These are phyloP conservation scores for Atkinsonella texensis DNA, from an alignment of 2,329 filamentous ascomycete species.

Conservation along the genomic window DNA sequence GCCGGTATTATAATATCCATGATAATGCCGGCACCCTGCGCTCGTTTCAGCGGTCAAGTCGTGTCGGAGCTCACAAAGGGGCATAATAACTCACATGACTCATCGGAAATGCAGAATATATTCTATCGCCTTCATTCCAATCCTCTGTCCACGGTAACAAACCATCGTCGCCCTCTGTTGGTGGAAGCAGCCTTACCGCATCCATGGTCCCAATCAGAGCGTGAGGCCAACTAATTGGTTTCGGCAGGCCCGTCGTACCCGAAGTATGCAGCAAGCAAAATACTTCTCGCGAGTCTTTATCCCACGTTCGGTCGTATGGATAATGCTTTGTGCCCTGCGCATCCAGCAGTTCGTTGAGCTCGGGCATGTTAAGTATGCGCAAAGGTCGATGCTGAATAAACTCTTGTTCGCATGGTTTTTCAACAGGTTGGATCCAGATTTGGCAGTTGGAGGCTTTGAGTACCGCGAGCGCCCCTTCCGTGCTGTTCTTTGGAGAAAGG, in stretches of 20 bases:
- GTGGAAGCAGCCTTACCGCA: slow-evolving; percentile 21
- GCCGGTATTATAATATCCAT: slow-evolving; percentile 28
- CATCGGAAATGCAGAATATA: slow-evolving; percentile 26
- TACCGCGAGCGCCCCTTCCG: slow-evolving; percentile 19
- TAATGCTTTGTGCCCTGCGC: slow-evolving; percentile 10
- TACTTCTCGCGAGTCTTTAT: slow-evolving; percentile 20
- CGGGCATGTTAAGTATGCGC: slow-evolving; percentile 17
- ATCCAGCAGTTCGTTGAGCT: slow-evolving; percentile 17
- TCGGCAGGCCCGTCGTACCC: slow-evolving; percentile 29
- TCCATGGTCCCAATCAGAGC: slow-evolving; percentile 22
- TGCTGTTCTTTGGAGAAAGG: slow-evolving; percentile 22
- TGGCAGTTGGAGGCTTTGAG: slow-evolving; percentile 20
- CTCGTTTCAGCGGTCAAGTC: not conserved
- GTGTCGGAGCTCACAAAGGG: not conserved
- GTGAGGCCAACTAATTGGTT: slow-evolving; percentile 26
- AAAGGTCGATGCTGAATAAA: slow-evolving; percentile 14
- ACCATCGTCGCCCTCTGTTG: slow-evolving; percentile 16
- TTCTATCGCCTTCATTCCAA: slow-evolving; percentile 17
- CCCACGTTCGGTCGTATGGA: slow-evolving; percentile 20
- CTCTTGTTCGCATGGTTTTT: slow-evolving; percentile 8
- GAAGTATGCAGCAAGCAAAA: slow-evolving; percentile 29
- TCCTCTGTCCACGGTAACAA: slow-evolving; percentile 18
- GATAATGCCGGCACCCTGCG: slow-evolving; percentile 27
- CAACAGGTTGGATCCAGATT: slow-evolving; percentile 17
- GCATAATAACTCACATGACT: slow-evolving; percentile 16